Percentiles rank a stretch among this genome's conserved stretches.
phyloP scores from a whole-genome alignment of 805 yeast species.

The Suhomyces kilbournensis region DNA sequence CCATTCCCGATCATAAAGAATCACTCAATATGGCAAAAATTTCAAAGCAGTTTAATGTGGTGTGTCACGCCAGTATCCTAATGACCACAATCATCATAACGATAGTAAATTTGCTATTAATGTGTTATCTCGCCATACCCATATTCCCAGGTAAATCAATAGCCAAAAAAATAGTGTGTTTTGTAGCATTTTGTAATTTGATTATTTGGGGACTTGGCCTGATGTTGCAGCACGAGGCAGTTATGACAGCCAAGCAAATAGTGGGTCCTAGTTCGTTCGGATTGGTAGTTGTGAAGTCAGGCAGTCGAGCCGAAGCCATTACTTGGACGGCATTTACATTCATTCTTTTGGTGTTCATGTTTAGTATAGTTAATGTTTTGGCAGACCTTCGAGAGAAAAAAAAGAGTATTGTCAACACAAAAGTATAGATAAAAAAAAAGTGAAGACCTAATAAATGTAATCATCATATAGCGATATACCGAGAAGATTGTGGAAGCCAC shows the following conservation, averaged over 20 bases:
- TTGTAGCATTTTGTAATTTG: conserved; percentile 25
- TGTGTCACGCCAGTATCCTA: conserved; percentile 54
- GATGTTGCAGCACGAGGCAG: conserved; percentile 61
- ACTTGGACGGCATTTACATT: conserved; percentile 61
- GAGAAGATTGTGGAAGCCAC: too few species aligned
- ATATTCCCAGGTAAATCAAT: conserved; percentile 43
- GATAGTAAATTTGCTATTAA: conserved; percentile 36
- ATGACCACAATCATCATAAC: conserved; percentile 47
- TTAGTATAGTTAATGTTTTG: not conserved
- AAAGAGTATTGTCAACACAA: not conserved
- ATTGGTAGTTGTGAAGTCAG: conserved; percentile 42
- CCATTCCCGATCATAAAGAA: conserved; percentile 19
- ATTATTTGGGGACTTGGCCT: conserved; percentile 64
- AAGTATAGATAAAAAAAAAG: not conserved
- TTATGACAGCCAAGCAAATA: conserved; percentile 40
- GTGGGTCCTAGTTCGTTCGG: conserved; percentile 51
- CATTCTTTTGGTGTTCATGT: conserved; percentile 29
- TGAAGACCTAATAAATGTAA: not conserved
- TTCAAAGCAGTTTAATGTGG: conserved; percentile 43
- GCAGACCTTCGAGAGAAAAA: not conserved
- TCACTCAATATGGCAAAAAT: conserved; percentile 45
- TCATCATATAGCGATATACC: too few species aligned
- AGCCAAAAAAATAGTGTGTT: conserved; percentile 24
- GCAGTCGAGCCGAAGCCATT: conserved; percentile 54
- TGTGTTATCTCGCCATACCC: conserved; percentile 48